phyloP scores from a whole-genome alignment of 352 stramenopile species.

The Phytophthora tentaculata region DNA sequence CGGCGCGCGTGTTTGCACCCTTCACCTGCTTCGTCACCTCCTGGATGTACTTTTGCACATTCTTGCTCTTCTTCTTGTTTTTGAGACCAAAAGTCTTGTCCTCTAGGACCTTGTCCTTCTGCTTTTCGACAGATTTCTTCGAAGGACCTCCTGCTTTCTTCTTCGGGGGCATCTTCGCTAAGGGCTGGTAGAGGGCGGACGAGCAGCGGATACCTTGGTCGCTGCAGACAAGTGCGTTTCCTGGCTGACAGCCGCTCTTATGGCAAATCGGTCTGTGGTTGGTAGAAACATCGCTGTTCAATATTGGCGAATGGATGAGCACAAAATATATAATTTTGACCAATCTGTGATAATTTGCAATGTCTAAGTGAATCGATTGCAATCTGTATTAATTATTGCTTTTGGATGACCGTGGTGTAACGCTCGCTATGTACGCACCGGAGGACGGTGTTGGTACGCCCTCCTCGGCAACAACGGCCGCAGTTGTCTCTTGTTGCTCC shows the following conservation, averaged over 20 bases:
- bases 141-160: slow-evolving; percentile 58
- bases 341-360: no score
- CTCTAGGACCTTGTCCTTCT: slow-evolving; percentile 94
- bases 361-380: no score
- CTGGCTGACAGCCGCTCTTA: slow-evolving; percentile 34
- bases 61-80: slow-evolving; percentile 99
- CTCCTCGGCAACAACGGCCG: slow-evolving; percentile 13
- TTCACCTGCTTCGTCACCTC: slow-evolving; percentile 92
- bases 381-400: slow-evolving; percentile 1
- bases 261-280: slow-evolving; percentile 12
- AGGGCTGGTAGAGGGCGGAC: not conserved
- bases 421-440: slow-evolving; percentile 1
- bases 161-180: slow-evolving; percentile 73
- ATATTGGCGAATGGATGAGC: slow-evolving; percentile 10
- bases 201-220: slow-evolving; percentile 21
- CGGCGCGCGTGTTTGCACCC: slow-evolving; percentile 74
- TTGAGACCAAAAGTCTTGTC: slow-evolving; percentile 99
- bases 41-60: slow-evolving; percentile 94
- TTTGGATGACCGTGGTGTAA: slow-evolving; percentile 11
- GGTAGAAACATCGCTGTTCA: slow-evolving; percentile 18
- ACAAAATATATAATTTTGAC: slow-evolving; percentile 1
- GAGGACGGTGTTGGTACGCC: not conserved
- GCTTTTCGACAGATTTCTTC: slow-evolving; percentile 92
- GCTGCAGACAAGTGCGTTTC: slow-evolving; percentile 18
- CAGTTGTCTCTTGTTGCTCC: slow-evolving; percentile 10